Base-by-base conservation (phyloP, 148 eudicot species). In the Diospyros lotus region DNA sequence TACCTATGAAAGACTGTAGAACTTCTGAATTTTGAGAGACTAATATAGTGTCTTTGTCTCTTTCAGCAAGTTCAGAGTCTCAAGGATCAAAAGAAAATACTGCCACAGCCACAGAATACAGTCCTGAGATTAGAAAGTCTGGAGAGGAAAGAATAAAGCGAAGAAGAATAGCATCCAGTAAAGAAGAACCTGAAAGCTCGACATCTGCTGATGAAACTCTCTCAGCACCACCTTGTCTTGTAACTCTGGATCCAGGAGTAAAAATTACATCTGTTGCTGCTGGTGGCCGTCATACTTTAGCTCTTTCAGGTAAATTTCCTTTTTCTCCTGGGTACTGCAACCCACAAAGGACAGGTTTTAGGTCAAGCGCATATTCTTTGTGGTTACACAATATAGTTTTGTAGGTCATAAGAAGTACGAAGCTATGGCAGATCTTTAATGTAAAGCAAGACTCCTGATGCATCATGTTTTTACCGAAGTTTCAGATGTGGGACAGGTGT, bases 401-500 rank as follows among this genome's bases (percentile, higher is more conserved):
- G 14, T 68, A 68, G 58, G 72, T 68, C 41, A 48, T 68, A 68
- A 7, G 58, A 68, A 52, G 72, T 68, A 48, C 58, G 42, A 18
- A 68, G 72, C 40, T 18, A 68, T 51, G 58, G 72, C 50, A 68
- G 72, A 50, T 68, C 72, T 68, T 68, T 28, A 51, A 51, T 50
- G 42, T 68, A 68, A 68, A 68, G 58, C 56, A 68, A 68, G 72
- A 68, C 58, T 45, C 55, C 55, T 68, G 72, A 68, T 68, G 71
- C 58, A 68, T 48, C 72, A 68, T 68, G 28, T 68, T 68, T 51
- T 48, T 48, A 48, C 43, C n/a, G 3, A 48, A 60, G 64, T 60
- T 60, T 60, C 41, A 68, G 72, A 68, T 68, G 58, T 68, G 72
- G 72, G 72, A 68, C 72, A 68, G 58, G 72, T 68, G 13, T 68